Evolutionary conservation across 1,284 basidiomycete genomes (phyloP).

Genomic region (Trichosporon sp.): DNA sequence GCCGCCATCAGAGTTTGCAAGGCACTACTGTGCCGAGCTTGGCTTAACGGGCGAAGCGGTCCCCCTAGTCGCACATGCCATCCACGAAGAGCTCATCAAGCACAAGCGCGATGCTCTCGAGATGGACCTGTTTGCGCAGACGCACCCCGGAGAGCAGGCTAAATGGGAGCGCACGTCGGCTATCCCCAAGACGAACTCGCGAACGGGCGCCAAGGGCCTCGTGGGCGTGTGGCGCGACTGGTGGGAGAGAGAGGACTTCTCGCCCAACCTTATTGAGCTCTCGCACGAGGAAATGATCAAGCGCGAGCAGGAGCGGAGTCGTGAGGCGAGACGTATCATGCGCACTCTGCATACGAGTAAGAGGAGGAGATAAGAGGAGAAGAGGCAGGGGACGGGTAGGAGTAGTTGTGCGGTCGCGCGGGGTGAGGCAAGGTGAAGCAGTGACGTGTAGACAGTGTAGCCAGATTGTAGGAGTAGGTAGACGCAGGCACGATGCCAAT

Average conservation of each 20-base stretch:
- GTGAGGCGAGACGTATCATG: constrained; percentile 57
- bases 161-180: constrained; percentile 65
- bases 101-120: constrained; percentile 93
- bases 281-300: constrained; percentile 85
- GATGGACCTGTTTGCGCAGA: constrained; percentile 72
- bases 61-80: constrained; percentile 81
- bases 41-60: constrained; percentile 81
- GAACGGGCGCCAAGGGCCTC: constrained; percentile 66
- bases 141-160: constrained; percentile 49
- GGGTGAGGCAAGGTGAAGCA: background rate
- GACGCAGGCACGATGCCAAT: too few relatives aligned
- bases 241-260: constrained; percentile 84
- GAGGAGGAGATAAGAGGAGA: constrained; percentile 8
- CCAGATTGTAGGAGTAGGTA: background rate
- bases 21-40: constrained; percentile 74
- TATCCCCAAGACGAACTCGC: constrained; percentile 52
- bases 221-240: constrained; percentile 92
- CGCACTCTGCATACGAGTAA: constrained; percentile 13
- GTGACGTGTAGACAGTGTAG: background rate
- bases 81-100: constrained; percentile 90
- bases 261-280: constrained; percentile 80
- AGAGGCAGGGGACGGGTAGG: background rate
- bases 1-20: constrained; percentile 81
- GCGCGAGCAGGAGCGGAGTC: constrained; percentile 71
- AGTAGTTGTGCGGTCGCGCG: background rate